Evolutionary conservation across 805 yeast species (phyloP).

Genomic region (Jamesozyma hellenica): DNA sequence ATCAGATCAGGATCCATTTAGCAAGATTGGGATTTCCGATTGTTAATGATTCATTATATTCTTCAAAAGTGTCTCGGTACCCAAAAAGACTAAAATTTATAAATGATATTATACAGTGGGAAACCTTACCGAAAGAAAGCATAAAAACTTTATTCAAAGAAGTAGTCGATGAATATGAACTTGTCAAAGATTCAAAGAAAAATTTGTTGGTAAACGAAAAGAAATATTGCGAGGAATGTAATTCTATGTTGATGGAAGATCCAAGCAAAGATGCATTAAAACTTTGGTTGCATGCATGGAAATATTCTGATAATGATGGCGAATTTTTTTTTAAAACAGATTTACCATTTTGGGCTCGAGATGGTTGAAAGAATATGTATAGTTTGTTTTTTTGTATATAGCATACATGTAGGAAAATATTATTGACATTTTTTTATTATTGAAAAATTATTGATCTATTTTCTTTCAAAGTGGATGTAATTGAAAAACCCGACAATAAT

Average conservation of each 20-base stretch:
- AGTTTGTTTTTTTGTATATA: background rate
- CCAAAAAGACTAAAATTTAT: slow-evolving; percentile 20
- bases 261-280: slow-evolving; percentile 23
- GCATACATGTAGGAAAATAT: background rate
- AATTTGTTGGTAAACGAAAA: slow-evolving; percentile 3
- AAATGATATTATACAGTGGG: slow-evolving; percentile 13
- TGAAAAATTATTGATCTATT: no score
- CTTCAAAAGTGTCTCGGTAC: slow-evolving; percentile 13
- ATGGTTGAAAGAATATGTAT: no score
- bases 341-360: slow-evolving; percentile 37
- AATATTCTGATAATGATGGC: slow-evolving; percentile 24
- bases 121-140: slow-evolving; percentile 4
- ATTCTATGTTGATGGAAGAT: slow-evolving; percentile 14
- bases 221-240: slow-evolving; percentile 21
- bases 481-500: no score
- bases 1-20: slow-evolving; percentile 87
- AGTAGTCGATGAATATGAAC: slow-evolving; percentile 21
- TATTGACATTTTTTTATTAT: no score
- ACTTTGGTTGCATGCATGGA: slow-evolving; percentile 29
- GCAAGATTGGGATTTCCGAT: slow-evolving; percentile 81
- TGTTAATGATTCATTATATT: slow-evolving; percentile 74
- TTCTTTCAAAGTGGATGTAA: no score
- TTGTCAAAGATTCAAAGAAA: slow-evolving; percentile 28
- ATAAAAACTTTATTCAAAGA: slow-evolving; percentile 9
- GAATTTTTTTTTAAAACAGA: slow-evolving; percentile 34